These are phyloP conservation scores for Hypoxylon sp. DNA, from an alignment of 2,329 filamentous ascomycete species.

Conservation along the genomic window DNA sequence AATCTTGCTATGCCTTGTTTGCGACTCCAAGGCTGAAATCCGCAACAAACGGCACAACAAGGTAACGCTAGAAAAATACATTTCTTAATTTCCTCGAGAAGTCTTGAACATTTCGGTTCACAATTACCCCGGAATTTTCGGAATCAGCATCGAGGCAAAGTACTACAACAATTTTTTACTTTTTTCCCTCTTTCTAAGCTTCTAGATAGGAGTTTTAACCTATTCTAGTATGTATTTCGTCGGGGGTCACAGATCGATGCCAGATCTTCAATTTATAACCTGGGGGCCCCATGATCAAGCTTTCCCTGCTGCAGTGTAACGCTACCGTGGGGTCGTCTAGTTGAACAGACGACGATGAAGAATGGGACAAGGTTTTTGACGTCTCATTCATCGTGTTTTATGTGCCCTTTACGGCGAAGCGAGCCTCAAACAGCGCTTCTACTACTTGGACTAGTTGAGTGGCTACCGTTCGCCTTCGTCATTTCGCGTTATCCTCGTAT, in stretches of 20 bases:
- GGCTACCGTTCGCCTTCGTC: neutral
- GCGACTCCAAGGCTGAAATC: neutral
- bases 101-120: neutral
- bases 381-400: neutral
- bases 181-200: constrained; percentile 2
- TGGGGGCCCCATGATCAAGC: constrained; percentile 10
- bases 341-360: constrained; percentile 12
- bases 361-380: constrained; percentile 14
- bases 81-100: neutral
- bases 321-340: neutral
- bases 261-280: constrained; percentile 11
- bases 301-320: constrained; percentile 29
- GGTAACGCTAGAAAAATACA: neutral
- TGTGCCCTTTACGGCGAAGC: constrained; percentile 3
- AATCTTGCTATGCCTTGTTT: neutral
- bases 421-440: neutral
- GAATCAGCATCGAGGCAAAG: neutral
- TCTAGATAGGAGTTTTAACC: neutral
- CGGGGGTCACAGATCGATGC: constrained; percentile 2
- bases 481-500: neutral
- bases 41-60: neutral
- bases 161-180: neutral
- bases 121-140: neutral
- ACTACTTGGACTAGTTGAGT: neutral
- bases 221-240: neutral